Percentiles rank a stretch among this genome's conserved stretches.
These are phyloP conservation scores for Jackrogersella minutella DNA, from an alignment of 495 filamentous ascomycete species.

Conservation along the genomic window DNA sequence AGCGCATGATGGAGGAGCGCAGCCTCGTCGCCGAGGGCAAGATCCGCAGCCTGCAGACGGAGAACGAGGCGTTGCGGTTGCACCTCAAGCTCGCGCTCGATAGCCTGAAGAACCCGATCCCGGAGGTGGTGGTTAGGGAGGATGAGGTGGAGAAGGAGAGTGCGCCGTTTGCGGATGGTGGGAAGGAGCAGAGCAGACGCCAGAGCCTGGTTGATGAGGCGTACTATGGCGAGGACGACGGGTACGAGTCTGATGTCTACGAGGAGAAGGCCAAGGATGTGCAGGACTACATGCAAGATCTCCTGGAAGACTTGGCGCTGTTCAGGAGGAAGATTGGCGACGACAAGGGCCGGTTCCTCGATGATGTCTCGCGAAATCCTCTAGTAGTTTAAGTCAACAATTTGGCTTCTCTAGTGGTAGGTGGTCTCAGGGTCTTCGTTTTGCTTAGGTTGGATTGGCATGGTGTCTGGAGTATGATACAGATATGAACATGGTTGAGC, in stretches of 20 bases:
- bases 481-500: background rate
- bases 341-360: conserved; percentile 67
- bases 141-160: conserved; percentile 35
- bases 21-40: conserved; percentile 88
- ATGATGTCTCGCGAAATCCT: conserved; percentile 42
- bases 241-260: conserved; percentile 56
- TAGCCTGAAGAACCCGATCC: conserved; percentile 87
- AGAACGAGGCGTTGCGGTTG: conserved; percentile 87
- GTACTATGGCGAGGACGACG: conserved; percentile 54
- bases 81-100: conserved; percentile 89
- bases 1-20: conserved; percentile 92
- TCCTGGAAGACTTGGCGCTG: conserved; percentile 78
- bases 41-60: conserved; percentile 81
- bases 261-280: conserved; percentile 63
- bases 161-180: conserved; percentile 40
- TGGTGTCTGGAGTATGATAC: conserved; percentile 26
- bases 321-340: conserved; percentile 86
- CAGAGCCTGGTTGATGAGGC: conserved; percentile 46
- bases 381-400: conserved; percentile 40
- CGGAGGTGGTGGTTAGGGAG: conserved; percentile 51
- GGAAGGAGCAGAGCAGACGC: conserved; percentile 44
- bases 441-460: background rate
- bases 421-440: background rate
- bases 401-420: conserved; percentile 13
- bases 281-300: conserved; percentile 72